Evolutionary conservation across 2,329 filamentous ascomycete species (phyloP), one percentile per base, ranked within the genome.

Genomic region (Aspergillus pseudonomiae): DNA sequence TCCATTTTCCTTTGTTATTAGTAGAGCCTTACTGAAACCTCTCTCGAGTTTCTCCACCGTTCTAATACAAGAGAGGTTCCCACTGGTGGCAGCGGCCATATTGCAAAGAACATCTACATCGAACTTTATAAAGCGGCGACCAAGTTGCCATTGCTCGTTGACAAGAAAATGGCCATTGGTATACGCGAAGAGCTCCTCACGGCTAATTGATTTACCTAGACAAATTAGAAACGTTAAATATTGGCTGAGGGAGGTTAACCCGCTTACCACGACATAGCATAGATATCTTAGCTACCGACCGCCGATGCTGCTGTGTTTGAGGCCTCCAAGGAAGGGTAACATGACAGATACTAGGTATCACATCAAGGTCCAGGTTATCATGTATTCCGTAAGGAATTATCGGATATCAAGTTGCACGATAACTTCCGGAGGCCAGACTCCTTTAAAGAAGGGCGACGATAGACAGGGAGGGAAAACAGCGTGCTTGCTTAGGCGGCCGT

Each of bases 11-110:
- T 64, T 76, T 57, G 14, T 70, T 62, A 78, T 67, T 6, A 74
- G 46, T 14, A 77, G 64, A 46, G 71, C 75, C 59, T 75, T 78
- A 64, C 68, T 75, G 59, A 76, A 77, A 3, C 69, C 70, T 28
- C 75, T 72, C 59, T 78, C 74, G 21, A 60, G 9, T 9, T 32
- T 32, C 1, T 32, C 30, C 30, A 32, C 30, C 10, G 30, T 32
- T 32, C 7, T 32, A 10, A 74, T 62, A 2, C 41, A 67, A 52
- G 65, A 71, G 19, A 26, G 6, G 1, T n/a, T 53, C 6, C 30
- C 64, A 9, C 64, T 63, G 9, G 60, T 59, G 1, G 60, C 21
- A 24, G 70, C 67, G 56, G 66, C 67, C 46, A 66, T n/a, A 41
- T 64, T 46, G 52, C 71, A 72, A 32, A 75, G 71, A 2, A 63